These are phyloP conservation scores for Tolypocladium endophyticum DNA, from an alignment of 2,329 filamentous ascomycete species.

Conservation along the genomic window DNA sequence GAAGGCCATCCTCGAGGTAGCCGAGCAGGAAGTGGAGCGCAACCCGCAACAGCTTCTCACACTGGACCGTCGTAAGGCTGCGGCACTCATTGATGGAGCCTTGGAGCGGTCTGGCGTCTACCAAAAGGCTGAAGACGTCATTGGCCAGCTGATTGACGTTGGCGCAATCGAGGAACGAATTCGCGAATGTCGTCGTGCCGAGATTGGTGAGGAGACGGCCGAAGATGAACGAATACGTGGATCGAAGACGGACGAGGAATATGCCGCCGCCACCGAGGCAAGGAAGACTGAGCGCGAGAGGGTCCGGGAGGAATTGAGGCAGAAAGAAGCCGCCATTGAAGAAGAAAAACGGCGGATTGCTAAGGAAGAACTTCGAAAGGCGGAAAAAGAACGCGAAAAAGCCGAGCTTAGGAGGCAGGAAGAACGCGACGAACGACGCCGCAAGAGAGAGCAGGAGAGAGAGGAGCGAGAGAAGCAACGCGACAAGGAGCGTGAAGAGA, in stretches of 20 bases:
- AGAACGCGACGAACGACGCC: slow-evolving; percentile 37
- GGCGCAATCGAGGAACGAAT: slow-evolving; percentile 58
- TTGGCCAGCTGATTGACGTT: slow-evolving; percentile 58
- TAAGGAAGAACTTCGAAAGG: slow-evolving; percentile 42
- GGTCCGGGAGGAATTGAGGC: slow-evolving; percentile 48
- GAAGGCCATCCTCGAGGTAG: slow-evolving; percentile 56
- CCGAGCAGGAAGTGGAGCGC: slow-evolving; percentile 63
- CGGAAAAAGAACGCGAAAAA: slow-evolving; percentile 37
- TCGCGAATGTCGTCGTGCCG: slow-evolving; percentile 53
- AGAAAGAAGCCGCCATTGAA: slow-evolving; percentile 48
- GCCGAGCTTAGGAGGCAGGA: slow-evolving; percentile 39
- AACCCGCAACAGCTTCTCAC: slow-evolving; percentile 62
- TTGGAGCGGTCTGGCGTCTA: slow-evolving; percentile 70
- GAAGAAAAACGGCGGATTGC: slow-evolving; percentile 51
- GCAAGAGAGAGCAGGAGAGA: slow-evolving; percentile 41
- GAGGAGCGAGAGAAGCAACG: slow-evolving; percentile 29
- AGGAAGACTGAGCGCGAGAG: slow-evolving; percentile 51
- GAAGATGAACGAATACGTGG: slow-evolving; percentile 54
- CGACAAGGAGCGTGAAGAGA: slow-evolving; percentile 26
- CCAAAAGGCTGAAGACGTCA: slow-evolving; percentile 55
- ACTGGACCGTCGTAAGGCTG: slow-evolving; percentile 63
- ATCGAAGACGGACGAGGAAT: slow-evolving; percentile 63
- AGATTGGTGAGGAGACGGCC: slow-evolving; percentile 61
- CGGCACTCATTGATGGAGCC: slow-evolving; percentile 66
- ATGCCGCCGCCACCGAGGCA: slow-evolving; percentile 54